phyloP scores from a whole-genome alignment of 305 asterid genomes.

The Caryopteris hybrid region DNA sequence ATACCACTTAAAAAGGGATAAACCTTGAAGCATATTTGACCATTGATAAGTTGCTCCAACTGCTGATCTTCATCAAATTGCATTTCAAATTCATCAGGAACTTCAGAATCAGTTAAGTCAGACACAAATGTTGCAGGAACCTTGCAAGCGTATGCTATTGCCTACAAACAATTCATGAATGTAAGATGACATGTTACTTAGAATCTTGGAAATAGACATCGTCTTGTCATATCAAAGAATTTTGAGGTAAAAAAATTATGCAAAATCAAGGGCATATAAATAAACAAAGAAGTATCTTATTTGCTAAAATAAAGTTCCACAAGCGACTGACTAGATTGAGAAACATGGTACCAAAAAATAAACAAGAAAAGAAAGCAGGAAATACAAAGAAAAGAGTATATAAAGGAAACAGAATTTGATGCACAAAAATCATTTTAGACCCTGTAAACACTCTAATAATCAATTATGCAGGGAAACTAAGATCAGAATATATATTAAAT shows the following conservation, averaged over 20 bases:
- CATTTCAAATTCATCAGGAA: conserved; percentile 51
- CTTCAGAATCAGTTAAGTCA: conserved; percentile 72
- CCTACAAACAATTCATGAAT: conserved; percentile 41
- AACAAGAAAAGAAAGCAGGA: too few species aligned
- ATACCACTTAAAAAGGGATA: conserved; percentile 83
- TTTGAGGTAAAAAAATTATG: not conserved
- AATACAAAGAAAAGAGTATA: not conserved
- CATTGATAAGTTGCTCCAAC: conserved; percentile 75
- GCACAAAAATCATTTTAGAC: not conserved
- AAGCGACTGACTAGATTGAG: not conserved
- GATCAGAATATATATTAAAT: not conserved
- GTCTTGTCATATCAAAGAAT: not conserved
- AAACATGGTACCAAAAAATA: not conserved
- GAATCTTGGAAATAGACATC: not conserved
- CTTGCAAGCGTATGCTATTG: conserved; percentile 79
- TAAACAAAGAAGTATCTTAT: not conserved
- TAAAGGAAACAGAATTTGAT: not conserved
- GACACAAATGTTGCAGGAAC: conserved; percentile 48
- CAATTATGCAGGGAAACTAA: not conserved
- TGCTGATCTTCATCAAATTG: conserved; percentile 75
- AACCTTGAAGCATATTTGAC: conserved; percentile 81
- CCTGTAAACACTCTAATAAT: not conserved
- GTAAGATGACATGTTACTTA: not conserved
- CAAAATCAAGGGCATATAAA: not conserved
- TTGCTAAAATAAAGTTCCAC: not conserved